A percentile compares a stretch with the other conserved stretches of the same genome.
phyloP scores from a whole-genome alignment of 768 basidiomycete species.

The Hypholoma fasciculare region DNA sequence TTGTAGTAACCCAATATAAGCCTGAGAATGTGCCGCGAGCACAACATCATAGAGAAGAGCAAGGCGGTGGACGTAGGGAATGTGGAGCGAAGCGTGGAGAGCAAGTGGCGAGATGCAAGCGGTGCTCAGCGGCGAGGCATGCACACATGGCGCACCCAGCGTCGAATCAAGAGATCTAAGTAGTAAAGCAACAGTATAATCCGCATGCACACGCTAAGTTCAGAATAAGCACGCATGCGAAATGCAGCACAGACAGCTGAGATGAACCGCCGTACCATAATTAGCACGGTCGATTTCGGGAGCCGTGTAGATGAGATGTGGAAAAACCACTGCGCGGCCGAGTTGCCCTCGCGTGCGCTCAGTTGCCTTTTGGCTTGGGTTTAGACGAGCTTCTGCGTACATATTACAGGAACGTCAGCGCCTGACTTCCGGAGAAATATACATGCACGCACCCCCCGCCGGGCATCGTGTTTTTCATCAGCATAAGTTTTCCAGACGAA shows the following conservation, averaged over 20 bases:
- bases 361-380: not conserved
- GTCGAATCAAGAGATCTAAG: not conserved
- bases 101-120: no score
- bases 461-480: conserved; percentile 74
- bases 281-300: not conserved
- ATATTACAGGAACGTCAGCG: not conserved
- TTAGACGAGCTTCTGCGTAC: not conserved
- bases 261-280: conserved; percentile 1
- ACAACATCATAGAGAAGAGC: no score
- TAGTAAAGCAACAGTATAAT: not conserved
- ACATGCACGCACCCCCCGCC: conserved; percentile 35
- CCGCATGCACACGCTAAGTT: not conserved
- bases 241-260: not conserved
- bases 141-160: not conserved
- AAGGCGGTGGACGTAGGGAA: no score
- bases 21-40: no score
- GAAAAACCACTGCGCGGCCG: not conserved
- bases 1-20: no score
- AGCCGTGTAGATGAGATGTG: not conserved
- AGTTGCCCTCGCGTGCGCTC: not conserved
- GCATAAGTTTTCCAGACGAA: conserved; percentile 85
- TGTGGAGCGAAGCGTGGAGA: no score
- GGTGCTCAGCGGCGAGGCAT: no score
- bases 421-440: not conserved
- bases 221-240: no score